Conservation (phyloP, 768 basidiomycete genomes). For the Hypholoma fasciculare region DNA sequence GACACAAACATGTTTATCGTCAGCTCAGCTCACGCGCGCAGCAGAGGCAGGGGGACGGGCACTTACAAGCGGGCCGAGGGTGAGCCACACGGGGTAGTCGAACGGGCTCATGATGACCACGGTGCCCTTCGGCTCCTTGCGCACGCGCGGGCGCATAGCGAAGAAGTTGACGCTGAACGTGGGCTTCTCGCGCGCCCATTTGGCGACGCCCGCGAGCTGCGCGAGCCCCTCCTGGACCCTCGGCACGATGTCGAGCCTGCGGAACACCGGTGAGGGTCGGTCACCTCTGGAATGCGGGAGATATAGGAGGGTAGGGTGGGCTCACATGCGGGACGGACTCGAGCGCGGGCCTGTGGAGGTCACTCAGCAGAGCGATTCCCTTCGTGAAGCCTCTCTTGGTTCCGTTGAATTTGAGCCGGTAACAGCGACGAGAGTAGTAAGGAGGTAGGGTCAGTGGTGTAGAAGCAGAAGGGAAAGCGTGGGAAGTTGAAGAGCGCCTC, state of each 20-base stretch:
- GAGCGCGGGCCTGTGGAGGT: constrained; percentile 62
- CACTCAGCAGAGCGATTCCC: constrained; percentile 53
- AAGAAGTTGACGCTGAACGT: constrained; percentile 56
- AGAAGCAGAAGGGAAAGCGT: too few species aligned
- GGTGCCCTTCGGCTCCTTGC: constrained; percentile 78
- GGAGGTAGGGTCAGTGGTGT: too few species aligned
- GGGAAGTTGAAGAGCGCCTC: too few species aligned
- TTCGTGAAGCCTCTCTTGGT: too few species aligned
- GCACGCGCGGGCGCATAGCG: constrained; percentile 61
- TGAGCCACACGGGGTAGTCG: constrained; percentile 71
- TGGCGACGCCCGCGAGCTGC: constrained; percentile 64
- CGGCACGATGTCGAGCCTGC: constrained; percentile 61
- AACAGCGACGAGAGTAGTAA: too few species aligned
- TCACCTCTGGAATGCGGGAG: background rate
- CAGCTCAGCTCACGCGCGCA: background rate
- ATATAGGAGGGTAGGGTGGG: background rate
- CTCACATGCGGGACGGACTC: constrained; percentile 59
- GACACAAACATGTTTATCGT: background rate
- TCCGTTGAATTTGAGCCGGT: too few species aligned
- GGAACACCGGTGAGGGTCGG: background rate
- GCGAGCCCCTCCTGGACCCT: constrained; percentile 51
- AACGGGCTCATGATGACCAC: constrained; percentile 71
- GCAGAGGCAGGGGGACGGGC: background rate
- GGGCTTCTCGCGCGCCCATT: constrained; percentile 70
- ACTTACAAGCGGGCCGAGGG: constrained; percentile 58